Base-by-base conservation (phyloP, 768 basidiomycete species). In the Tricholoma hemisulphureum region DNA sequence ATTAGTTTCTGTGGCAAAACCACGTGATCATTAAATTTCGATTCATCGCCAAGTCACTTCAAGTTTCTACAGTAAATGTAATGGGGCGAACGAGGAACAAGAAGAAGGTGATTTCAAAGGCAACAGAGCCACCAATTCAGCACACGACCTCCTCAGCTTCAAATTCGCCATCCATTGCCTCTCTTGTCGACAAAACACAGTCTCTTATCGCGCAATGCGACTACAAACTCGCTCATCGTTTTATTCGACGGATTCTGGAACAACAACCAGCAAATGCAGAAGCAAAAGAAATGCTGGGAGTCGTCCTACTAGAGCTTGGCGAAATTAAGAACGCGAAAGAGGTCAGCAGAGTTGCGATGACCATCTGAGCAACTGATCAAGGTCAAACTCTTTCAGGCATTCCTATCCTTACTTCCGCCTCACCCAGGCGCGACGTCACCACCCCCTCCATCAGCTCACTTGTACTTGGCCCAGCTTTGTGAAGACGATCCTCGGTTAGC, bases 381-480 rank as follows among this genome's bases (percentile, higher is more conserved):
- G 13, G 51, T 51, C 34, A 57, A 41, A 46, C 8, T 52, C n/a
- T 54, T 58, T 14, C 64, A 92, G 90, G 83, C 84, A 20, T 91
- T 93, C 70, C 69, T 74, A 60, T 72, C 78, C 55, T 60, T 86
- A 72, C 31, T 89, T 46, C 86, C 89, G 53, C 85, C 89, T 57
- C 72, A 82, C 70, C 75, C 81, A 41, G 75, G 80, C 68, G 83
- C 85, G 16, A 82, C 87, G 32, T 69, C 79, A 16, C 73, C 82
- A 39, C 83, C 91, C 6, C 84, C 91, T 0, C 82, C 91, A 7
- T 90, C 92, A 29, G 91, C 90, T 10, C 83, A 95, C 74, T 79
- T 95, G 0, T 95, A 95, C 71, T 88, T 97, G 21, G 95, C 93
- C 0, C 94, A 97, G 68, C 75, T 93, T 16, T 83, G 79, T 50